Evolutionary conservation across 2,329 filamentous ascomycete species (phyloP).

Genomic region (Zymoseptoria pseudotritici): DNA sequence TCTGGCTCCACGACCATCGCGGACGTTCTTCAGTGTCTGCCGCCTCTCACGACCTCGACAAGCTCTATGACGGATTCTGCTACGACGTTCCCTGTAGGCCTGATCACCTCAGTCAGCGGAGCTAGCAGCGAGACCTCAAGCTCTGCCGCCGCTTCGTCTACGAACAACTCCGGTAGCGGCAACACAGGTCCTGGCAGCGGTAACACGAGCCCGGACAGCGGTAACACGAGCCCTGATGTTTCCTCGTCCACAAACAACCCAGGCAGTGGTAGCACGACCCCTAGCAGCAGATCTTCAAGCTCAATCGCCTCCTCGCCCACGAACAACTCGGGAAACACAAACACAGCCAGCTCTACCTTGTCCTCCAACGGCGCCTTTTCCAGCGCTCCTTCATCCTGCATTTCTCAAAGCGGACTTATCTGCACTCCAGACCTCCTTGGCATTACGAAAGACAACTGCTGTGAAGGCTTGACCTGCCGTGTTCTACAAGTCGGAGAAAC

Average conservation of each 20-base stretch:
- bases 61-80: not conserved
- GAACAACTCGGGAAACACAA: not conserved
- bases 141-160: not conserved
- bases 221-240: not conserved
- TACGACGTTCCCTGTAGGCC: not conserved
- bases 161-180: no score
- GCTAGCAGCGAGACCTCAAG: not conserved
- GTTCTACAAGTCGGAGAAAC: not conserved
- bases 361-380: not conserved
- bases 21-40: not conserved
- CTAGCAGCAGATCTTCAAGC: not conserved
- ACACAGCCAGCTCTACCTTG: not conserved
- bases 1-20: not conserved
- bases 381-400: not conserved
- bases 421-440: not conserved
- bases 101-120: not conserved
- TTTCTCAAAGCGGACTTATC: not conserved
- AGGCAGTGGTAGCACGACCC: not conserved
- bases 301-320: not conserved
- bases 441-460: conserved; percentile 1
- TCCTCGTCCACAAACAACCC: not conserved
- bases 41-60: not conserved
- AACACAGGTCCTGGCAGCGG: no score
- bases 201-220: not conserved
- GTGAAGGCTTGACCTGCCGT: conserved; percentile 1